Conservation (phyloP, 2,329 filamentous ascomycete species). For the Arthrobotrys conoides region DNA sequence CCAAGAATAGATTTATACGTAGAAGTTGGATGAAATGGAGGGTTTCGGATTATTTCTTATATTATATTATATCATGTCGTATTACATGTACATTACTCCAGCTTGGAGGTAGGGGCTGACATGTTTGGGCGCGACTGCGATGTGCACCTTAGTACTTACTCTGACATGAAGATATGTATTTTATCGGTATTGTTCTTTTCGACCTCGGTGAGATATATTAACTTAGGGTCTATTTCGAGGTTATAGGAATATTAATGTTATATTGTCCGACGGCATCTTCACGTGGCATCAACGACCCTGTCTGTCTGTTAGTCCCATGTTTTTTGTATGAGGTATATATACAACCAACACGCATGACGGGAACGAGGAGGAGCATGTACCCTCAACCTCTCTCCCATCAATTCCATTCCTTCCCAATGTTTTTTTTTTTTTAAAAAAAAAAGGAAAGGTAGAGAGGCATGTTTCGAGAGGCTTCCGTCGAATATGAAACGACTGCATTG, state of each 20-base stretch:
- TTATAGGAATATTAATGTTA: too few species aligned
- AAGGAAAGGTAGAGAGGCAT: neutral
- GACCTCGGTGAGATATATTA: too few species aligned
- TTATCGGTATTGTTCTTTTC: too few species aligned
- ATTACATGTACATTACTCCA: neutral
- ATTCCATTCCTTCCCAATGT: neutral
- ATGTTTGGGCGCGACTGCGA: neutral
- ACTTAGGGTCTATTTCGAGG: too few species aligned
- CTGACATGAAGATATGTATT: too few species aligned
- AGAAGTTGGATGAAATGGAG: too few species aligned
- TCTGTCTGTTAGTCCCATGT: conserved; percentile 7
- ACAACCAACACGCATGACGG: conserved; percentile 30
- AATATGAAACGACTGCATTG: conserved; percentile 47
- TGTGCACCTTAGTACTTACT: neutral
- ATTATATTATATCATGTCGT: too few species aligned
- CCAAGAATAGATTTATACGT: too few species aligned
- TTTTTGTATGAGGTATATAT: conserved; percentile 53
- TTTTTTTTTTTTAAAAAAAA: too few species aligned
- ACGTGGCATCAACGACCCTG: conserved; percentile 19
- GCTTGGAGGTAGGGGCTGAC: neutral
- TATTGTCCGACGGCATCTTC: conserved; percentile 31
- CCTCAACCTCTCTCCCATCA: conserved; percentile 4
- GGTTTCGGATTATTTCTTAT: conserved; percentile 7
- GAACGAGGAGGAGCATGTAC: conserved; percentile 43
- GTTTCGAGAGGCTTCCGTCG: conserved; percentile 45